A percentile compares a stretch with the other conserved stretches of the same genome.
Conservation (phyloP, 2,329 filamentous ascomycete species). For the Teratosphaeria gauchensis region DNA sequence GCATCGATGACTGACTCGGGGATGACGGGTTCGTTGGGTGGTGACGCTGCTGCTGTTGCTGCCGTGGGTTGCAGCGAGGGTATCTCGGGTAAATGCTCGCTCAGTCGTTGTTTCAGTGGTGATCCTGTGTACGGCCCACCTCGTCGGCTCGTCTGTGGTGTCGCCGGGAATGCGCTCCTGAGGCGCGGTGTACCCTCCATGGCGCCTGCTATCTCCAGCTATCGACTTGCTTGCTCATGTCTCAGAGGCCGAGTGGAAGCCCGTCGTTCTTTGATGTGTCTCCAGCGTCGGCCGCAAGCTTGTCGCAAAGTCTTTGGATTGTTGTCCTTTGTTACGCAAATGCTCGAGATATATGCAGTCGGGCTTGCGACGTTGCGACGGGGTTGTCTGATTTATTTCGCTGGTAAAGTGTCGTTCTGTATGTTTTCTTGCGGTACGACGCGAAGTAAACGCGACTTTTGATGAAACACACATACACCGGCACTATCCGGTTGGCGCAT, state of each 20-base stretch:
- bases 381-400: neutral
- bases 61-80: slow-evolving; percentile 17
- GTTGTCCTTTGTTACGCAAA: neutral
- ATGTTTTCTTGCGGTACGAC: neutral
- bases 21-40: slow-evolving; percentile 55
- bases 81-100: slow-evolving; percentile 10
- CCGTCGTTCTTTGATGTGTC: neutral
- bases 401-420: neutral
- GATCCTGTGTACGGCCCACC: slow-evolving; percentile 4
- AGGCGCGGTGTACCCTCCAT: slow-evolving; percentile 79
- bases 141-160: slow-evolving; percentile 42
- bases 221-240: neutral
- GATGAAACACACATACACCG: neutral
- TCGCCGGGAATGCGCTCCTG: slow-evolving; percentile 72
- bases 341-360: neutral
- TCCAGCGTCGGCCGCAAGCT: neutral
- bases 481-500: neutral
- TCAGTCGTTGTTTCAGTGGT: neutral
- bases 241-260: neutral
- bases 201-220: slow-evolving; percentile 1
- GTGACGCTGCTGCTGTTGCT: slow-evolving; percentile 5
- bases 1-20: slow-evolving; percentile 75
- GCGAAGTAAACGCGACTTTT: neutral
- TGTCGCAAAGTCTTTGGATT: neutral
- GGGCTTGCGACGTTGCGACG: neutral